Percentiles rank a stretch among this genome's conserved stretches.
These are phyloP conservation scores for Volvox africanus DNA, from an alignment of 139 green algal species.

Conservation along the genomic window DNA sequence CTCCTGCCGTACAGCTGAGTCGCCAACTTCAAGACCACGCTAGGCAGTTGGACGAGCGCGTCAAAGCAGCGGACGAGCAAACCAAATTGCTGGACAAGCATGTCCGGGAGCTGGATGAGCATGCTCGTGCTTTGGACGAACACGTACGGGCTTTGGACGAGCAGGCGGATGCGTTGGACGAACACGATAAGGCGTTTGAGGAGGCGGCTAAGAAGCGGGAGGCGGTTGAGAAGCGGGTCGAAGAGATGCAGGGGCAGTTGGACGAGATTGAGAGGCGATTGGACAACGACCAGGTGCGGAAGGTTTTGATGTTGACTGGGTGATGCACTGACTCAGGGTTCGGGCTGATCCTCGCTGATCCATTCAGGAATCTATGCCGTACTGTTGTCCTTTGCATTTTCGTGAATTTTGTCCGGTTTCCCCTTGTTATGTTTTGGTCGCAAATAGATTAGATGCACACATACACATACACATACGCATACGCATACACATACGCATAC, in stretches of 20 bases:
- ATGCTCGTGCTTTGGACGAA: slow-evolving; percentile 23
- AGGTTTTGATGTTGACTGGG: too few species aligned
- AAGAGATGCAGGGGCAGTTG: not conserved
- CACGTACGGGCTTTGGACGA: slow-evolving; percentile 10
- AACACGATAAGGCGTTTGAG: slow-evolving; percentile 41
- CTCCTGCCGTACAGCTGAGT: not conserved
- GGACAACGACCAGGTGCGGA: not conserved
- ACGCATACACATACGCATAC: too few species aligned
- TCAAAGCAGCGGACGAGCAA: not conserved
- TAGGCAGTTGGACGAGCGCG: not conserved
- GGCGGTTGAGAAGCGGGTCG: not conserved
- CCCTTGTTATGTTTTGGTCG: too few species aligned
- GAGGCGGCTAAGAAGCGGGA: not conserved
- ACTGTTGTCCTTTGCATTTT: too few species aligned
- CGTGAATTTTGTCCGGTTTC: too few species aligned
- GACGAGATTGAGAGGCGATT: not conserved
- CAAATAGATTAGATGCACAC: too few species aligned
- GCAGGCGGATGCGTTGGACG: slow-evolving; percentile 29
- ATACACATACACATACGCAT: too few species aligned
- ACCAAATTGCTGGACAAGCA: slow-evolving; percentile 45
- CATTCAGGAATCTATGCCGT: too few species aligned
- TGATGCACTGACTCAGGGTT: too few species aligned
- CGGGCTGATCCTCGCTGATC: too few species aligned
- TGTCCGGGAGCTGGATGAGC: slow-evolving; percentile 33
- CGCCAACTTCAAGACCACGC: not conserved